A percentile compares a stretch with the other conserved stretches of the same genome.
Conservation (phyloP, 139 green algal species). For the Gonium pectorale region DNA sequence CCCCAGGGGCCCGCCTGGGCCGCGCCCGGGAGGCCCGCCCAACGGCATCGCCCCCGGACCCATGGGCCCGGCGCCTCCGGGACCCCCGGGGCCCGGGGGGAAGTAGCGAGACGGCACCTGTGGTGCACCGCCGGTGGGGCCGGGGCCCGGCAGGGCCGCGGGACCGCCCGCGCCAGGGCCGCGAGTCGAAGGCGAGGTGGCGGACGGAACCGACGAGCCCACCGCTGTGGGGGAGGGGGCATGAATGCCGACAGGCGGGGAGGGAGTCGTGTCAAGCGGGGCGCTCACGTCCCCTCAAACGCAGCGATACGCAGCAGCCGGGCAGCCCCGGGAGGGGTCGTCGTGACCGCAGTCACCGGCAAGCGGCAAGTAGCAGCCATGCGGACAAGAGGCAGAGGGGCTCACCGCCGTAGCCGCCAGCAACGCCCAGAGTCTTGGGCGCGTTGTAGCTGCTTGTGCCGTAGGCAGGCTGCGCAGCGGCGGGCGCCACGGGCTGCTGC, state of each 20-base stretch:
- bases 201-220: no score
- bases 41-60: not conserved
- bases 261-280: no score
- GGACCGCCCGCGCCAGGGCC: not conserved
- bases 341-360: no score
- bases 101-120: not conserved
- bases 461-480: not conserved
- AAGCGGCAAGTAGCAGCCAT: no score
- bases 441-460: not conserved
- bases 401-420: conserved; percentile 18
- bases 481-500: not conserved
- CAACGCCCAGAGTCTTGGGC: not conserved
- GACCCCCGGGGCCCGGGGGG: not conserved
- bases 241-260: no score
- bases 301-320: no score
- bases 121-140: not conserved
- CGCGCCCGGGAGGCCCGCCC: not conserved
- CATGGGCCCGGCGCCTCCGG: not conserved
- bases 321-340: no score
- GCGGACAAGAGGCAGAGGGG: no score
- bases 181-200: not conserved
- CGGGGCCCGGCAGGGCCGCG: not conserved
- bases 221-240: no score
- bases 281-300: no score
- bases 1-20: conserved; percentile 7